Conservation (phyloP, 768 basidiomycete genomes). For the Mycena crocata region DNA sequence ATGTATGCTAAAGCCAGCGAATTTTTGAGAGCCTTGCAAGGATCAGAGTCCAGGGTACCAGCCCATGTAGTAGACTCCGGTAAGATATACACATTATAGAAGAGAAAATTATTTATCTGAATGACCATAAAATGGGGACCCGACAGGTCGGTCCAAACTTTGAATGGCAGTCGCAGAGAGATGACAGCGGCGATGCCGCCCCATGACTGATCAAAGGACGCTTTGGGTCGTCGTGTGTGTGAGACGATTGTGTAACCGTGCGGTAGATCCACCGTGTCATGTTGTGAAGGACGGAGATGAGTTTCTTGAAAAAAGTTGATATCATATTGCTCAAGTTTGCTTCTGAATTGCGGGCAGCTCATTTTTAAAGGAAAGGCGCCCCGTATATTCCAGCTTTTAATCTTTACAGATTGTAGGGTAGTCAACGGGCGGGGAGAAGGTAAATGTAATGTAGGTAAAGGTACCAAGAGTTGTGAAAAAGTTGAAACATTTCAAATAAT, state of each 20-base stretch:
- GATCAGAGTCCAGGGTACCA: constrained; percentile 11
- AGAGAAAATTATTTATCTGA: neutral
- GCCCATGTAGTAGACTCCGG: constrained; percentile 8
- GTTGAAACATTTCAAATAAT: too few relatives aligned
- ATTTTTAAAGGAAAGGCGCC: constrained; percentile 22
- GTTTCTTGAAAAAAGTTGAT: constrained; percentile 26
- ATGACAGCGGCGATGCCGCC: constrained; percentile 11
- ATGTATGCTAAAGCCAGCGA: constrained; percentile 12
- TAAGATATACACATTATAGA: constrained; percentile 20
- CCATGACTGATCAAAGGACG: constrained; percentile 16
- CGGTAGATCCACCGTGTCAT: constrained; percentile 8
- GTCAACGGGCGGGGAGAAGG: neutral
- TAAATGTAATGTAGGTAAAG: neutral
- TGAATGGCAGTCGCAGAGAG: neutral
- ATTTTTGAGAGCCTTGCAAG: constrained; percentile 3
- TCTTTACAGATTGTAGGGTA: neutral
- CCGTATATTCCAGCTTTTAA: constrained; percentile 23
- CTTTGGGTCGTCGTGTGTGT: constrained; percentile 10
- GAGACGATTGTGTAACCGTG: constrained; percentile 11
- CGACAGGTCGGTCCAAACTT: neutral
- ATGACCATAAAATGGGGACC: constrained; percentile 21
- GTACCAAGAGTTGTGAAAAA: too few relatives aligned
- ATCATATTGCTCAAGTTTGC: constrained; percentile 5
- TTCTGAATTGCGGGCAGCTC: constrained; percentile 22
- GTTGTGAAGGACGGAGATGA: constrained; percentile 15